These are phyloP conservation scores for Gastrolobium bilobum DNA, from an alignment of 306 rosid species.

Conservation along the genomic window DNA sequence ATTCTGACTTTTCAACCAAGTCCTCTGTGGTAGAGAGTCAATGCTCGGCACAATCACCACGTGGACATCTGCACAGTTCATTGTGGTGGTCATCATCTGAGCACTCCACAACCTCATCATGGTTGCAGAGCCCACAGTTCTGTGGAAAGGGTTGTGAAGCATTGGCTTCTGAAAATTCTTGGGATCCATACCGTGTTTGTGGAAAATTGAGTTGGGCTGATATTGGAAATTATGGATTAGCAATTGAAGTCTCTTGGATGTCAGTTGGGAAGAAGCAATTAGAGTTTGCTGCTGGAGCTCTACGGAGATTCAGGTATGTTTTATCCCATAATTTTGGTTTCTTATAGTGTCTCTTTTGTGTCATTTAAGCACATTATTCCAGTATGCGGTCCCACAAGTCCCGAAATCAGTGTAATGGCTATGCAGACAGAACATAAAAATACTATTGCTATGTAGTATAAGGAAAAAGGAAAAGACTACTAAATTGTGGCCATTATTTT, in stretches of 20 bases:
- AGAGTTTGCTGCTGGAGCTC: conserved; percentile 83
- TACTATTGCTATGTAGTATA: too few relatives aligned
- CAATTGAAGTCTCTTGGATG: conserved; percentile 89
- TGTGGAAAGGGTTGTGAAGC: conserved; percentile 63
- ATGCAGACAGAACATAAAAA: too few relatives aligned
- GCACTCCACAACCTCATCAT: conserved; percentile 65
- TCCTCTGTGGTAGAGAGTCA: conserved; percentile 58
- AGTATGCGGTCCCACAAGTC: too few relatives aligned
- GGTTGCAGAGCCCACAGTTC: conserved; percentile 76
- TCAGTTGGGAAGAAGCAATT: conserved; percentile 86
- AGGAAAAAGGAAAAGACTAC: too few relatives aligned
- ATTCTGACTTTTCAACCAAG: conserved; percentile 57
- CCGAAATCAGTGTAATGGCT: too few relatives aligned
- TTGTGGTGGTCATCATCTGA: conserved; percentile 87
- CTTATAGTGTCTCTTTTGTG: too few relatives aligned
- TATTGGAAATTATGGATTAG: conserved; percentile 71
- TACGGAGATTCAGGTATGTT: conserved; percentile 73
- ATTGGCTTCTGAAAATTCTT: conserved; percentile 63
- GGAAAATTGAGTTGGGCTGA: conserved; percentile 80
- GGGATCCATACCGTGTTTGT: conserved; percentile 76
- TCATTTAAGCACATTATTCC: too few relatives aligned
- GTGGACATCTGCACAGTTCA: conserved; percentile 69
- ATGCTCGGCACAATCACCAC: conserved; percentile 62
- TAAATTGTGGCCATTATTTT: too few relatives aligned
- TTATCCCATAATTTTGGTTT: background rate